Conservation (phyloP, 1,284 basidiomycete genomes). For the Rhodotorula sp. region DNA sequence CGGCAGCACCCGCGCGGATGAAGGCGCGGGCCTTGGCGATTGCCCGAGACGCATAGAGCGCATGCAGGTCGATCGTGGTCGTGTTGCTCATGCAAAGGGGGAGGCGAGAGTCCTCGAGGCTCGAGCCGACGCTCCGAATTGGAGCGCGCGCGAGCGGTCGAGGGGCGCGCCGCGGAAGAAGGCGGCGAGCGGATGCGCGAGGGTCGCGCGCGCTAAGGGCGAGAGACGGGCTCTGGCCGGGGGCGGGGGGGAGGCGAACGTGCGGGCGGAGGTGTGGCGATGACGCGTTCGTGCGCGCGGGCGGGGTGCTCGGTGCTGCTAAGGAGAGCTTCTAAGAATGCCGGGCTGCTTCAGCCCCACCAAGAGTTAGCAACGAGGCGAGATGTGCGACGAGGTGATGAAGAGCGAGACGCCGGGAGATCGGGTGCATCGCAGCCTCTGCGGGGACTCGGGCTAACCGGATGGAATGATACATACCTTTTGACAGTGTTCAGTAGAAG, state of each 20-base stretch:
- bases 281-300: neutral
- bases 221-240: neutral
- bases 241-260: neutral
- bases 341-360: neutral
- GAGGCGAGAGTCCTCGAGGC: neutral
- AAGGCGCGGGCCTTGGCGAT: constrained; percentile 40
- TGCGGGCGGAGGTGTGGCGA: neutral
- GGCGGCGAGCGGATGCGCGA: neutral
- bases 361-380: neutral
- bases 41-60: constrained; percentile 38
- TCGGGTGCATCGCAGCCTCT: neutral
- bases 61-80: constrained; percentile 32
- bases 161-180: neutral
- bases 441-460: neutral
- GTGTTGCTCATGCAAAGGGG: constrained; percentile 24
- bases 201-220: neutral
- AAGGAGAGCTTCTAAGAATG: neutral
- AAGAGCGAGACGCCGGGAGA: neutral
- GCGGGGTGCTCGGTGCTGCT: neutral
- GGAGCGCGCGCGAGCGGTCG: neutral
- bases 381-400: neutral
- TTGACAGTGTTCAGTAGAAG: neutral
- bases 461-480: neutral
- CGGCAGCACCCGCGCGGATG: constrained; percentile 6
- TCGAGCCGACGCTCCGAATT: neutral